Evolutionary conservation across 352 stramenopile genomes (phyloP), one percentile per base, ranked within the genome.

Genomic region (Ophiocytium majus): DNA sequence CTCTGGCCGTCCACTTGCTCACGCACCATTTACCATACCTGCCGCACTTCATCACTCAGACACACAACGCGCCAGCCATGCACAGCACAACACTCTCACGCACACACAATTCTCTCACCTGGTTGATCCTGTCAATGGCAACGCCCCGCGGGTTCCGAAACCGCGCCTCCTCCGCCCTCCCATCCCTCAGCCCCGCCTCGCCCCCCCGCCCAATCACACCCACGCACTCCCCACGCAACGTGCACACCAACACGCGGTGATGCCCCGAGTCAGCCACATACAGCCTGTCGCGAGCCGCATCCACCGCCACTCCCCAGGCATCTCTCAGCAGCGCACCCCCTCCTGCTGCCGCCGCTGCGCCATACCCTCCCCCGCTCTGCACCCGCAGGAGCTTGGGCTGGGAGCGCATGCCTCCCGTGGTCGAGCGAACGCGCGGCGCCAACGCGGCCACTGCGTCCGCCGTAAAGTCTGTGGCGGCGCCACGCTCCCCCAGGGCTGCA

Each of bases 91-190:
- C 43, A 57, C 43, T 57, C 14, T 14, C 5, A 57, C 5, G 14
- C 5, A 5, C 43, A 57, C 43, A 57, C 5, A 5, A 57, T 14
- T 57, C 5, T 17, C 35, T 5, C 66, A 78, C 66, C 66, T 78
- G 66, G 14, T 78, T 78, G 5, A 78, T 35, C 66, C 35, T 5
- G 35, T 78, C 66, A 78, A 78, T 78, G 35, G 66, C 66, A 5
- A 78, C 35, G 5, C 66, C 66, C 66, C 66, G 32, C 35, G 66
- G 66, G 35, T 43, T 5, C 5, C 35, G 32, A 14, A 78, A 78
- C 5, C 35, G 32, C 35, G 66, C 66, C 5, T 78, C 66, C 14
- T 5, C 32, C 32, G 5, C 35, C 35, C 66, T 35, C 35, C 66
- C 66, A 14, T 78, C 66, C 66, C 14, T 5, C 35, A 78, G 35